These are phyloP conservation scores for Neopestalotiopsis rosae DNA, from an alignment of 2,329 filamentous ascomycete species.

Conservation along the genomic window DNA sequence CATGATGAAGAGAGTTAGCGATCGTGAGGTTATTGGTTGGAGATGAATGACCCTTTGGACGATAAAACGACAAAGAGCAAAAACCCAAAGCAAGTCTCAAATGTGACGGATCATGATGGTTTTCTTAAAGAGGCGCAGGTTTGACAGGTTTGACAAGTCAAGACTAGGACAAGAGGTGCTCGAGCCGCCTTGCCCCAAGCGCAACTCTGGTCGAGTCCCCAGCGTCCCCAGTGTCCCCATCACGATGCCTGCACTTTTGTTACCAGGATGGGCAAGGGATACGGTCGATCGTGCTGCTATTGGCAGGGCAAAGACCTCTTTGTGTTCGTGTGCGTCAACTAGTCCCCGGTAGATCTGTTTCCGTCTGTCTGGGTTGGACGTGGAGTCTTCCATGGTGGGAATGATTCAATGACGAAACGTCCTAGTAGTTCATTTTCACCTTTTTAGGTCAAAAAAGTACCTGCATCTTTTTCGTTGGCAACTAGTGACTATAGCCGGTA, in stretches of 20 bases:
- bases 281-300: slow-evolving; percentile 1
- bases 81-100: neutral
- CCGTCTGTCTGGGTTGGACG: neutral
- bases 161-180: neutral
- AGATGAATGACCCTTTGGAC: neutral
- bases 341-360: neutral
- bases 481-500: no score
- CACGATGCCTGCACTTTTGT: neutral
- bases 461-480: no score
- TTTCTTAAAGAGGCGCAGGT: neutral
- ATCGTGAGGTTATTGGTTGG: neutral
- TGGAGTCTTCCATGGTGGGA: neutral
- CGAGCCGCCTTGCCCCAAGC: neutral
- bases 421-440: neutral
- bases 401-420: neutral
- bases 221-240: neutral
- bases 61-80: neutral
- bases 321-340: neutral
- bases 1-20: neutral
- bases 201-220: neutral
- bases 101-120: neutral
- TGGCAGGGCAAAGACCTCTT: neutral
- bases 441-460: no score
- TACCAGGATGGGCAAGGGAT: neutral
- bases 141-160: neutral